Evolutionary conservation across 305 asterid species (phyloP), one percentile per base, ranked within the genome.

Genomic region (Nicotiana rustica): DNA sequence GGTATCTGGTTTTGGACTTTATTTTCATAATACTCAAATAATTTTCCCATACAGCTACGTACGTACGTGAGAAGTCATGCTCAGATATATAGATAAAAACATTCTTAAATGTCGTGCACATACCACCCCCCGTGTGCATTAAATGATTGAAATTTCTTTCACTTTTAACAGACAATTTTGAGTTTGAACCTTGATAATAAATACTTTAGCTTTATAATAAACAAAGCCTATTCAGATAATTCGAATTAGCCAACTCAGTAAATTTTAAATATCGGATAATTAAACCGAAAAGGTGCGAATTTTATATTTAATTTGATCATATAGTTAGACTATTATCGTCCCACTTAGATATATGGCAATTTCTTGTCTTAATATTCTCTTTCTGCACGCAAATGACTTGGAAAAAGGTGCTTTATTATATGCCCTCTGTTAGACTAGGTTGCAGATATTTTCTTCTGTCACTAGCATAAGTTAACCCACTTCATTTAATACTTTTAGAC

Each of bases 301-400:
- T 78, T 88, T 62, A 67, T 59, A 78, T 60, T 59, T 71, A 59
- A 78, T 60, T 59, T 82, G 73, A 81, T 65, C 10, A n/a, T 55
- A 14, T 41, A 19, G 10, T 84, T 65, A 82, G 29, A 79, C 41
- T 55, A 59, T 29, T 80, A 73, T 36, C 29, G 55, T 64, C 49
- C 41, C 55, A 36, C 36, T 78, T 4, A 65, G 10, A 25, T 25
- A 3, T 10, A 21, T 38, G 8, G 44, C 14, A 17, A 19, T 67
- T 61, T 15, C 35, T 14, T 66, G 67, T 62, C 70, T 67, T 49
- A 36, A 41, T 76, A 29, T 33, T n/a, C 47, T 62, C 81, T 64
- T 82, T 82, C 36, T 84, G 79, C 78, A 59, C 5, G 18, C 78
- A 78, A 81, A 81, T 52, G 55, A 83, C 84, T 77, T 82, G 19